Base-by-base conservation (phyloP, 2,329 filamentous ascomycete species). In the Atkinsonella hypoxylon region DNA sequence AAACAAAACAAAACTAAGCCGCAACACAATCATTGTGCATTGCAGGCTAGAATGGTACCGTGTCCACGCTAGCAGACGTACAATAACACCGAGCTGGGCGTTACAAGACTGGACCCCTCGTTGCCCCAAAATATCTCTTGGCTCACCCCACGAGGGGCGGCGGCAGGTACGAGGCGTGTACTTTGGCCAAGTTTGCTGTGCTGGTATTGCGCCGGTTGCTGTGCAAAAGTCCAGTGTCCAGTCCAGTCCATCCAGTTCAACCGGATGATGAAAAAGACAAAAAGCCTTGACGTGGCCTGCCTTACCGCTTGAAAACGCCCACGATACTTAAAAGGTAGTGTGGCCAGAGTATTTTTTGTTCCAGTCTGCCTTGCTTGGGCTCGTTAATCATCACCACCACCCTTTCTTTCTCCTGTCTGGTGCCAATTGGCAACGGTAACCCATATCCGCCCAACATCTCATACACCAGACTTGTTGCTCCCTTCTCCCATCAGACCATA, bases 81-180 rank as follows among this genome's bases (percentile, higher is more conserved):
- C 30, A 32, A 31, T 1, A 44, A 42, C 22, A 42, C 18, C 8
- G 18, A 22, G 40, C 42, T 15, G 34, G 34, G 34, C 11, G 34
- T 6, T 12, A 15, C 15, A 36, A 47, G 44, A 40, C 47, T 50
- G 22, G 48, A 44, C 30, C 38, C 43, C 50, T 50, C 32, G 26
- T 34, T 45, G 45, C 47, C 39, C 40, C 38, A 34, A 40, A 20
- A 13, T 3, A 13, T 3, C 17, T 43, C 51, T 45, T 42, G 45
- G 46, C 45, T 46, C 54, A 46, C 50, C 50, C 47, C 51, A 15
- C 11, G 48, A 48, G 53, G 51, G 49, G 47, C 50, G 46, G 49
- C 48, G 50, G 46, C 48, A 52, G 52, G 54, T 51, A 53, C 54
- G 51, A 56, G 54, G 47, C 32, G 54, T 54, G 50, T 51, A 52